Evolutionary conservation across 768 basidiomycete genomes (phyloP).

Genomic region (Lyophyllum decastes): DNA sequence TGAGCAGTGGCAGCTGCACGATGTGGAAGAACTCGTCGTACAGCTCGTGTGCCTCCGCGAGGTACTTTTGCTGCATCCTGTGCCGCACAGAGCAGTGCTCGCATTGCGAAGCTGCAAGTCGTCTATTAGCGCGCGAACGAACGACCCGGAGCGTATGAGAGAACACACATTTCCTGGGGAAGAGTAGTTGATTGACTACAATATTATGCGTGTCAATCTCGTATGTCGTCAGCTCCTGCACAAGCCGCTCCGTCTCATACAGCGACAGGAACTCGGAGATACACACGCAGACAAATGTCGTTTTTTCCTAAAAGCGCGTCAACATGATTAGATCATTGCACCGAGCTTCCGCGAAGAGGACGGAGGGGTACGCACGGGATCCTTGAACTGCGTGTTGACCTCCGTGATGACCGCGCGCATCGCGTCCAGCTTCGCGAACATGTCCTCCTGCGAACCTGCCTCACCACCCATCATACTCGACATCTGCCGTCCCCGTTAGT

Average conservation of each 20-base stretch:
- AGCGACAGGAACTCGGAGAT: slow-evolving; percentile 98
- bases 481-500: slow-evolving; percentile 55
- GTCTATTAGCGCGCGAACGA: background rate
- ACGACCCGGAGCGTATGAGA: background rate
- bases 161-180: slow-evolving; percentile 77
- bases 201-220: slow-evolving; percentile 99
- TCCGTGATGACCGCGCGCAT: slow-evolving; percentile 98
- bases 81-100: slow-evolving; percentile 93
- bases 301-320: slow-evolving; percentile 68
- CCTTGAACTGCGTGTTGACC: slow-evolving; percentile 99
- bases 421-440: slow-evolving; percentile 96
- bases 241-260: slow-evolving; percentile 97
- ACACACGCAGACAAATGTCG: slow-evolving; percentile 97
- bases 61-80: slow-evolving; percentile 99
- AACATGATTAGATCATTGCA: background rate
- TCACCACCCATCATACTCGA: slow-evolving; percentile 95
- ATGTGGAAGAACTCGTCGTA: slow-evolving; percentile 99
- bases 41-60: slow-evolving; percentile 93
- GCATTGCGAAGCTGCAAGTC: slow-evolving; percentile 80
- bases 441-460: slow-evolving; percentile 90
- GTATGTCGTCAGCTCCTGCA: slow-evolving; percentile 92
- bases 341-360: no score
- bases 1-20: slow-evolving; percentile 87
- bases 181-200: slow-evolving; percentile 95
- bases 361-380: slow-evolving; percentile 65